Conservation (phyloP, 2,329 filamentous ascomycete species). For the Neofusicoccum laricinum region DNA sequence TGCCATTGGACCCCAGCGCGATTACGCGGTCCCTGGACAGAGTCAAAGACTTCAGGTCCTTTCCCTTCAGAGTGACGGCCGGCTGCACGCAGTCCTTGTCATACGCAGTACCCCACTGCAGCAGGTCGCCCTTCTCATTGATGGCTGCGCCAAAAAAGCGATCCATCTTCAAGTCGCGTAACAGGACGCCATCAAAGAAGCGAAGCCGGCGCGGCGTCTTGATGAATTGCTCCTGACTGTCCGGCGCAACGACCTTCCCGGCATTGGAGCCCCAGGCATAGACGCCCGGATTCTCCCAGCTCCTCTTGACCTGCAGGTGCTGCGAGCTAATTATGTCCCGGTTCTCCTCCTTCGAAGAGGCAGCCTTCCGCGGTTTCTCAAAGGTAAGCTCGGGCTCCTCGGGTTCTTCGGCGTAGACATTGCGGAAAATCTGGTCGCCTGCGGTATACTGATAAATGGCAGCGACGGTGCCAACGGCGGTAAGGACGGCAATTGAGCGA, state of each 20-base stretch:
- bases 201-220: slow-evolving; percentile 76
- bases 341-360: slow-evolving; percentile 65
- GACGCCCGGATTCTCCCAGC: slow-evolving; percentile 78
- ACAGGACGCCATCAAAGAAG: slow-evolving; percentile 79
- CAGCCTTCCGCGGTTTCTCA: slow-evolving; percentile 60
- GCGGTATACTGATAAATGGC: slow-evolving; percentile 23
- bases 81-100: slow-evolving; percentile 64
- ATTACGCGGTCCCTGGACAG: slow-evolving; percentile 82
- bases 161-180: slow-evolving; percentile 85
- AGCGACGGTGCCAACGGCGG: slow-evolving; percentile 42
- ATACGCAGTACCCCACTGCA: slow-evolving; percentile 87
- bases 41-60: slow-evolving; percentile 72
- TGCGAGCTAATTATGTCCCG: slow-evolving; percentile 77
- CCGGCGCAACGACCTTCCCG: slow-evolving; percentile 80
- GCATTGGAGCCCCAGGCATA: slow-evolving; percentile 92
- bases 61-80: slow-evolving; percentile 71
- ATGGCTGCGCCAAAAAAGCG: slow-evolving; percentile 81
- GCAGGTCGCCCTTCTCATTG: slow-evolving; percentile 78
- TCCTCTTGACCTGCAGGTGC: slow-evolving; percentile 82
- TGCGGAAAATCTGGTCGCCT: slow-evolving; percentile 24
- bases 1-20: slow-evolving; percentile 69
- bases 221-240: slow-evolving; percentile 71
- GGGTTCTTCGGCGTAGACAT: slow-evolving; percentile 50
- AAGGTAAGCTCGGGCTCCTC: slow-evolving; percentile 50
- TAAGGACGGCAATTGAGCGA: slow-evolving; percentile 43